Evolutionary conservation across 1,284 basidiomycete species (phyloP), one percentile per base, ranked within the genome.

Genomic region (Tilletia walkeri): DNA sequence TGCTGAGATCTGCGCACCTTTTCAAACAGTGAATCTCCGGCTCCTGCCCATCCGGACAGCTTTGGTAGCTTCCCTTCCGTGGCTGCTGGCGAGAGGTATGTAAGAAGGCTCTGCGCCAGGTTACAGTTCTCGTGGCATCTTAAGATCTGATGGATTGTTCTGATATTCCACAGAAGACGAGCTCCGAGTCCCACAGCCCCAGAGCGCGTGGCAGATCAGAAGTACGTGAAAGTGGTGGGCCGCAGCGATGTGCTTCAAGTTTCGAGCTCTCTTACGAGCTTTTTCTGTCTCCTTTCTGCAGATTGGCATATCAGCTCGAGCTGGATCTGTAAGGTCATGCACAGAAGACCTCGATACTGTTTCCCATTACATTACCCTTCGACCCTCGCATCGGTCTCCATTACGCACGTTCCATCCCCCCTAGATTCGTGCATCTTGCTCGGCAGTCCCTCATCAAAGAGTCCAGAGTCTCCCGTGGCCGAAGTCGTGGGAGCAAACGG

Each of bases 31-130:
- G 96, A 99, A 85, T 90, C 92, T 0, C 96, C 96, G 0, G 85
- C 92, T 50, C 95, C 96, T 0, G 98, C 99, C 80, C 95, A 99
- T 84, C 93, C 94, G n/a, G 94, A 97, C 80, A 86, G 95, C 68
- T 99, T 99, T 84, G 90, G 92, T 1, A 95, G 93, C 1, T 99
- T 99, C 84, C 96, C 96, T 18, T 95, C 92, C 53, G 89, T 91
- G 24, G 96, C 96, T n/a, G 94, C 94, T 2, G 96, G 96, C 30
- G 96, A 99, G 85, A 92, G 90, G 67, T 30, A 30, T 30, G 24
- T 30, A 30, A 30, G 24, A 30, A 30, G 24, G 24, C 24, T 30
- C 24, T 70, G 20, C 54, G 69, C 20, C 63, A 63, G 36, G n/a
- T 67, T 54, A 24, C 38, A 16, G n/a, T 18, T 30, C 30, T 38